phyloP scores from a whole-genome alignment of 2,329 filamentous ascomycete species.

The Hymenoscyphus occultus region DNA sequence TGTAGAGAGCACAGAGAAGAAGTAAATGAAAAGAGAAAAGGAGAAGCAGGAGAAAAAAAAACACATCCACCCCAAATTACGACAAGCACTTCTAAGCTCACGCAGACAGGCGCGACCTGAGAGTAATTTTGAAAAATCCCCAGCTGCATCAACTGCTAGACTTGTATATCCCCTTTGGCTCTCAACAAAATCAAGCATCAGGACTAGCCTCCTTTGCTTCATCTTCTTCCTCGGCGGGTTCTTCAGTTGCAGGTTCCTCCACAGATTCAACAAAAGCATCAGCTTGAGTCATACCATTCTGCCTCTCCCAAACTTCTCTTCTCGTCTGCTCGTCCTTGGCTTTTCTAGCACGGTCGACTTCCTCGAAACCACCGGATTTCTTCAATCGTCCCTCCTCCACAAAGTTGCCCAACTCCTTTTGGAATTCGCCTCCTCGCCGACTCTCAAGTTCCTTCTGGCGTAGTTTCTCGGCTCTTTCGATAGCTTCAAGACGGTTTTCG shows the following conservation, averaged over 20 bases:
- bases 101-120: neutral
- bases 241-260: slow-evolving; percentile 8
- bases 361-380: slow-evolving; percentile 93
- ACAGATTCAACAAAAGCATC: slow-evolving; percentile 23
- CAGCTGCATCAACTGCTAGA: neutral
- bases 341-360: slow-evolving; percentile 80
- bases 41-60: neutral
- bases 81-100: neutral
- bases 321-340: slow-evolving; percentile 84
- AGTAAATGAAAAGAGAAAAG: neutral
- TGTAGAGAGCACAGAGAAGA: too few species aligned
- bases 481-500: slow-evolving; percentile 87
- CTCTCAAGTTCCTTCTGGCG: slow-evolving; percentile 83
- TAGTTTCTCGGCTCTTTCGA: slow-evolving; percentile 92
- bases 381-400: slow-evolving; percentile 89
- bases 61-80: slow-evolving; percentile 2
- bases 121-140: neutral
- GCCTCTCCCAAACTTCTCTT: slow-evolving; percentile 71
- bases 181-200: neutral
- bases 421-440: slow-evolving; percentile 67
- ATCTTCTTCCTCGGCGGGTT: neutral
- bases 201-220: neutral
- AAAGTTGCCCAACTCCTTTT: slow-evolving; percentile 79
- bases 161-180: neutral
- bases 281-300: slow-evolving; percentile 49